Evolutionary conservation across 495 filamentous ascomycete species (phyloP).

Genomic region (Hypoxylon fuscum): DNA sequence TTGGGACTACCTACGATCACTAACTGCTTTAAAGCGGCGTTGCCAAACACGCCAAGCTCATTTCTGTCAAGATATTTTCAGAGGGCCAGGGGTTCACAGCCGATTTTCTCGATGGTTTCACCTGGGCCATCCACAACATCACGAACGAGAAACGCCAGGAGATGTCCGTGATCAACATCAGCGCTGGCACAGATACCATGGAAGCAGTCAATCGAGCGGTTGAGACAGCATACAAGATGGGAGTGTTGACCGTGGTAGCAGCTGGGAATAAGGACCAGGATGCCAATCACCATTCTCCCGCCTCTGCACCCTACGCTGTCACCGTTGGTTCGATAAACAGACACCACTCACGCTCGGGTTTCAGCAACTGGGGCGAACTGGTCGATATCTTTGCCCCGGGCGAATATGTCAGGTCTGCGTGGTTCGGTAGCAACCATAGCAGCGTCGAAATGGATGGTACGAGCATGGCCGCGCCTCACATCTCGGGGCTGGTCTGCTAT

Average conservation of each 20-base stretch:
- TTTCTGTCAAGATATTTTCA: conserved; percentile 70
- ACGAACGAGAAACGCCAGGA: conserved; percentile 41
- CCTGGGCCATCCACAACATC: conserved; percentile 62
- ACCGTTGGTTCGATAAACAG: conserved; percentile 65
- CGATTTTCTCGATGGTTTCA: conserved; percentile 63
- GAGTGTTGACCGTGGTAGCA: conserved; percentile 59
- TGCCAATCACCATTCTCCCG: conserved; percentile 56
- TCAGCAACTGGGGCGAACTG: conserved; percentile 66
- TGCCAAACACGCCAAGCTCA: conserved; percentile 66
- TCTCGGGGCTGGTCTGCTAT: conserved; percentile 29
- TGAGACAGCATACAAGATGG: conserved; percentile 52
- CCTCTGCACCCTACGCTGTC: conserved; percentile 62
- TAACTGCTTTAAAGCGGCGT: conserved; percentile 53
- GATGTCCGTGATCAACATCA: conserved; percentile 59
- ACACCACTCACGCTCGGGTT: conserved; percentile 56
- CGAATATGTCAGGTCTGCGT: conserved; percentile 58
- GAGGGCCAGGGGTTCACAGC: conserved; percentile 47
- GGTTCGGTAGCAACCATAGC: conserved; percentile 55
- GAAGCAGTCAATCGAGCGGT: conserved; percentile 60
- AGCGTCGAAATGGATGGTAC: conserved; percentile 40
- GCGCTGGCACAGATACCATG: conserved; percentile 55
- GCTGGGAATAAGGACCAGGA: conserved; percentile 59
- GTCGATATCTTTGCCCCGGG: conserved; percentile 72
- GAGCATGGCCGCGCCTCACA: conserved; percentile 52
- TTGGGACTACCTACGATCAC: conserved; percentile 5